Conservation (phyloP, 805 yeast genomes). For the Tetrapisispora iriomotensis region DNA sequence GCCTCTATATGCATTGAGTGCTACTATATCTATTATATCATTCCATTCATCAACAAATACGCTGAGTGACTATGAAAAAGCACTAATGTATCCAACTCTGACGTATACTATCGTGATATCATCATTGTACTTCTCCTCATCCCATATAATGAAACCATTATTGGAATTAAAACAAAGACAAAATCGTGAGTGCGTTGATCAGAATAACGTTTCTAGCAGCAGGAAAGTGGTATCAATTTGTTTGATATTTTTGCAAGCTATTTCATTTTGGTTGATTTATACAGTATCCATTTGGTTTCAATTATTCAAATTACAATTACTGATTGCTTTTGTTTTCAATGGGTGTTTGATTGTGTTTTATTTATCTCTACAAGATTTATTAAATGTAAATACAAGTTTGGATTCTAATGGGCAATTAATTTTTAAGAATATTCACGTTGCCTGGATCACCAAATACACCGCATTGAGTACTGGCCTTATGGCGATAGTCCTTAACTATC, state of each 20-base stretch:
- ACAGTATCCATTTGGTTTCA: neutral
- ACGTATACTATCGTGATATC: neutral
- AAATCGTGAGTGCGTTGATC: neutral
- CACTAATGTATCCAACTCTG: neutral
- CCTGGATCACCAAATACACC: conserved; percentile 13
- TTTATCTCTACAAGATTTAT: conserved; percentile 20
- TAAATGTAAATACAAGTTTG: neutral
- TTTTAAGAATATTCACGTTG: conserved; percentile 4
- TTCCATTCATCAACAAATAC: too few species aligned
- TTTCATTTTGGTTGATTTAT: conserved; percentile 2
- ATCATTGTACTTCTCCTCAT: neutral
- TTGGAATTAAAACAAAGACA: neutral
- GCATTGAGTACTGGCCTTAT: conserved; percentile 22
- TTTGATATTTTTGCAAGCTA: neutral
- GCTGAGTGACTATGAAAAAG: neutral
- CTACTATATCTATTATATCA: neutral
- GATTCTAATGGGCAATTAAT: neutral
- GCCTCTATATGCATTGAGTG: neutral
- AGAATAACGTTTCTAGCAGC: neutral
- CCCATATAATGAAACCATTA: neutral
- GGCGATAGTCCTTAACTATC: conserved; percentile 27
- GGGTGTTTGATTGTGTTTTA: conserved; percentile 23
- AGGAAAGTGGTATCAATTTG: neutral
- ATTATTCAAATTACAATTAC: conserved; percentile 12
- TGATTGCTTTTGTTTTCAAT: conserved; percentile 25